These are phyloP conservation scores for Populus pruinosa DNA, from an alignment of 345 rosid species.

Conservation along the genomic window DNA sequence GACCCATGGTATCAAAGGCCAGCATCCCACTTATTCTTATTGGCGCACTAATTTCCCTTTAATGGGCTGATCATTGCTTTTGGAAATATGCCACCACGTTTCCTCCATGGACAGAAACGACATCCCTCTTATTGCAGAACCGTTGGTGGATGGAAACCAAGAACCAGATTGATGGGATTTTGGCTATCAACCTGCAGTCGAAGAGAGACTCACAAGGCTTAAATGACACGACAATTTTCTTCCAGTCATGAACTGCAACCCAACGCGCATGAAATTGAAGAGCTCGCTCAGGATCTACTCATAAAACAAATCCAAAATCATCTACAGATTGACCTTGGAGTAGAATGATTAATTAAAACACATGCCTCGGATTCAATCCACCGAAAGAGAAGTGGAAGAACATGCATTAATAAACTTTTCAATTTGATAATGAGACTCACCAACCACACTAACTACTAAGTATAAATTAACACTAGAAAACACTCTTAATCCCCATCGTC, in stretches of 20 bases:
- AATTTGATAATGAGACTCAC: slow-evolving; percentile 5
- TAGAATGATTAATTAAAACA: not conserved
- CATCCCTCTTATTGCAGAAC: not conserved
- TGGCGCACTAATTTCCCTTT: slow-evolving; percentile 22
- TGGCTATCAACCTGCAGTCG: not conserved
- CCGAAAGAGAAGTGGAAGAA: not conserved
- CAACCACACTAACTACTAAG: slow-evolving; percentile 7
- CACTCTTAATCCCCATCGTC: not conserved
- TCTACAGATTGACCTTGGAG: too few species aligned
- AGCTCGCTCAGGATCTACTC: too few species aligned
- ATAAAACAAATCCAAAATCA: too few species aligned
- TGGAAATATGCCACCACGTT: not conserved
- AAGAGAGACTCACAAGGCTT: not conserved
- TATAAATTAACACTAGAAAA: not conserved
- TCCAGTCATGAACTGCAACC: too few species aligned
- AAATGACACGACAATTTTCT: not conserved
- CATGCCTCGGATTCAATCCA: not conserved
- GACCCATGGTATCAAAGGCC: not conserved
- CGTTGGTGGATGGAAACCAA: not conserved
- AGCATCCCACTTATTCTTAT: slow-evolving; percentile 6
- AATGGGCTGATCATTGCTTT: slow-evolving; percentile 1
- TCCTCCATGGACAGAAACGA: not conserved
- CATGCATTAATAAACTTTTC: not conserved
- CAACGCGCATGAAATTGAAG: too few species aligned
- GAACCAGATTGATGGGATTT: not conserved